phyloP scores from a whole-genome alignment of 2,329 filamentous ascomycete species.

The Ophiostoma sp. region DNA sequence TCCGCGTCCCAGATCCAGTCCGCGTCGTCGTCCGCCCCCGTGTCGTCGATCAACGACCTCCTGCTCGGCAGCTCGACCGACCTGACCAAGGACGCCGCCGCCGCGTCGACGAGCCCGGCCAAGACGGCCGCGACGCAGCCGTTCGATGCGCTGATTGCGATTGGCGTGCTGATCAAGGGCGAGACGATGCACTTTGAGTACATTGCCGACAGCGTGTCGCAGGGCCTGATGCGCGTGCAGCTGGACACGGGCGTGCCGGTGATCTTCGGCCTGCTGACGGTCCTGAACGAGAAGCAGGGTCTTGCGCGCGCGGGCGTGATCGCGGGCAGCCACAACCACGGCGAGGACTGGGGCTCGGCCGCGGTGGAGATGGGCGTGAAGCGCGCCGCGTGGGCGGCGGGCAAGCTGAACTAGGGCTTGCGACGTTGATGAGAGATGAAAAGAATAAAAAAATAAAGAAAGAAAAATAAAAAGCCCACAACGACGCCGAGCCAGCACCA shows the following conservation, averaged over 20 bases:
- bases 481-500: no score
- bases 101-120: not conserved
- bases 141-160: constrained; percentile 91
- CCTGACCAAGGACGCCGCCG: constrained; percentile 41
- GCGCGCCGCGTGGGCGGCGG: constrained; percentile 74
- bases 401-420: constrained; percentile 43
- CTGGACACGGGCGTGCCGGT: constrained; percentile 84
- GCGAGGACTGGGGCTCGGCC: constrained; percentile 90
- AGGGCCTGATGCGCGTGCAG: constrained; percentile 91
- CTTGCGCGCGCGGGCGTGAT: constrained; percentile 72
- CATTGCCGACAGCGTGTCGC: constrained; percentile 84
- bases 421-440: no score
- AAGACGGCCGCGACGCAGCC: constrained; percentile 39
- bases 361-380: constrained; percentile 92
- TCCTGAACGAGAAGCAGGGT: constrained; percentile 83
- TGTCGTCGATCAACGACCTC: constrained; percentile 59
- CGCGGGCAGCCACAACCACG: constrained; percentile 76
- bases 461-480: no score
- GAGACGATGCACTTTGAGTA: constrained; percentile 99
- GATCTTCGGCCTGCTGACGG: constrained; percentile 85
- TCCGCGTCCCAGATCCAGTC: constrained; percentile 81
- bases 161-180: constrained; percentile 96
- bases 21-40: constrained; percentile 52
- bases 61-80: constrained; percentile 69
- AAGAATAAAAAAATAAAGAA: no score